Evolutionary conservation across 2,329 filamentous ascomycete genomes (phyloP), one percentile per base, ranked within the genome.

Genomic region (Blastomyces gilchristii): DNA sequence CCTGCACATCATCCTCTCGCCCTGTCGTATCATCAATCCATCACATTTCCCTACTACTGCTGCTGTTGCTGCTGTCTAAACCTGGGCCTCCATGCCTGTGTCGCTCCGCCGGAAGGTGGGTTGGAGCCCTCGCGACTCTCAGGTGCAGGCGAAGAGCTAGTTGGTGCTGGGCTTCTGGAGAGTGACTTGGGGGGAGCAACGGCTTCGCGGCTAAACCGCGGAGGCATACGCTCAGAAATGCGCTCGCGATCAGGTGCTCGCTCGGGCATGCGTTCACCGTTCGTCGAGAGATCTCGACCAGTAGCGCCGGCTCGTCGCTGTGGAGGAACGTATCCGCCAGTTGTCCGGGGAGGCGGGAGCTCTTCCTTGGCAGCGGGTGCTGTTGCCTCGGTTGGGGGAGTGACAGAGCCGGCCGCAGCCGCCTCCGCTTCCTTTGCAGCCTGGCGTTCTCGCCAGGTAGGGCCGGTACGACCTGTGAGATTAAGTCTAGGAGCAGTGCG

Each of bases 391-490:
- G 64, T 58, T 9, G 69, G 63, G 57, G 69, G 39, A 11, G 69
- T 65, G 7, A 64, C 56, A 25, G 65, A 49, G 56, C 69, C 66
- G 58, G 71, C 67, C 54, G 69, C 66, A 61, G 70, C 66, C 60
- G 70, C 64, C 25, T 62, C 62, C 53, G 66, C 58, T 63, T 76
- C 75, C 75, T 80, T 84, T 60, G 80, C 79, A 39, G 81, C 81
- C 71, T 83, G 75, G 60, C 83, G 79, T 22, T 87, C 85, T 76
- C 85, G 83, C 85, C 85, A 87, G 70, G 69, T 65, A 53, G 70
- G 68, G 62, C 78, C 72, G 69, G 82, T 80, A 66, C 74, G 77
- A 66, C 81, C 78, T 61, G 78, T 75, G 64, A 87, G 76, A 63
- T 80, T 77, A 67, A 87, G 77, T 66, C 83, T 82, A 41, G 84